phyloP scores from a whole-genome alignment of 75 land plant genomes.

The Pinus albicaulis region DNA sequence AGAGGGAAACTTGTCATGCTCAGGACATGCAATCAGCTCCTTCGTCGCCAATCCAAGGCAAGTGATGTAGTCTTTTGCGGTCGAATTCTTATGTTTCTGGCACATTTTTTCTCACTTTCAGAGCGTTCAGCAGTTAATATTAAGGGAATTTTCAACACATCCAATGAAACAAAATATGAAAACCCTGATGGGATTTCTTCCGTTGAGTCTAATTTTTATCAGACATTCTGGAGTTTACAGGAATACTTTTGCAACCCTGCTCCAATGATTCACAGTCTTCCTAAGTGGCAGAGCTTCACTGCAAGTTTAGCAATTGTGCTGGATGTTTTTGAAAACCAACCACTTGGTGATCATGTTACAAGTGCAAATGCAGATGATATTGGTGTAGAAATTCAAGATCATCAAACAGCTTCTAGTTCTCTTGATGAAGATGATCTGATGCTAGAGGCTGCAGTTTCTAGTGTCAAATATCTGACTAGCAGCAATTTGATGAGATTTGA shows the following conservation, averaged over 20 bases:
- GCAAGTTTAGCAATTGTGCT: conserved; percentile 81
- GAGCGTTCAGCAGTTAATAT: conserved; percentile 99
- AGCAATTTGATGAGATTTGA: conserved; percentile 90
- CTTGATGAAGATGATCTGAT: conserved; percentile 51
- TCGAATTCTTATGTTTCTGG: conserved; percentile 95
- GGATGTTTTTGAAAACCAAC: conserved; percentile 93
- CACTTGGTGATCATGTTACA: conserved; percentile 21
- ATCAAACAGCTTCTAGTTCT: conserved; percentile 58
- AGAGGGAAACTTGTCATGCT: conserved; percentile 99
- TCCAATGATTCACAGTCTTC: conserved; percentile 41
- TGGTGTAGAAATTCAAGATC: no score
- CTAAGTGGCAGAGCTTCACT: conserved; percentile 91
- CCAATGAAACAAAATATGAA: conserved; percentile 98
- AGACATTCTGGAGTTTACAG: conserved; percentile 98
- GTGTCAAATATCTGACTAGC: conserved; percentile 94
- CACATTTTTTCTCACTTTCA: conserved; percentile 95
- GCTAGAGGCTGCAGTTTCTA: conserved; percentile 62
- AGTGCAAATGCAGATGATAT: no score
- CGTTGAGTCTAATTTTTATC: conserved; percentile 95
- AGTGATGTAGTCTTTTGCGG: conserved; percentile 99
- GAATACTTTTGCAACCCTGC: conserved; percentile 87
- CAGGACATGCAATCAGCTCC: conserved; percentile 99
- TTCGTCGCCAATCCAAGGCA: conserved; percentile 94
- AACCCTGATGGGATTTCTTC: conserved; percentile 80
- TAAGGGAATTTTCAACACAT: conserved; percentile 94